These are phyloP conservation scores for Acanthamoeba culbertsoni DNA, from an alignment of 208 protist genomes.

Conservation along the genomic window DNA sequence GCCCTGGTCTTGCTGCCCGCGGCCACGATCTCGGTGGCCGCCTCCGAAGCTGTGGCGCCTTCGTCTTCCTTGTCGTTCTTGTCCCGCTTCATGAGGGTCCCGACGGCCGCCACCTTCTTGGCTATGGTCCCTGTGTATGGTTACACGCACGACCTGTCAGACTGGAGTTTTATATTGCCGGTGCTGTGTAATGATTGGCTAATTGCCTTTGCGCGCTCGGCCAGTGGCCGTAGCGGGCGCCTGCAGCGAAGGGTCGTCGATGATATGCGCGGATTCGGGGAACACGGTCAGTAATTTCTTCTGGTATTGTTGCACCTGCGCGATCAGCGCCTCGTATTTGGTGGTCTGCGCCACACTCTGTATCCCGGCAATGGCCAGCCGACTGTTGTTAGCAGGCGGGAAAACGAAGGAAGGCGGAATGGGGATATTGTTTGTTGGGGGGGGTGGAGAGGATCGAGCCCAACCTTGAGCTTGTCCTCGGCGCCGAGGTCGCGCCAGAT, in stretches of 20 bases:
- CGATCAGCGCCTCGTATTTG: constrained; percentile 1
- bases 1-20: neutral
- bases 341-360: constrained; percentile 5
- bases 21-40: too few species aligned
- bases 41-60: neutral
- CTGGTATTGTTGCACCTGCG: constrained; percentile 18
- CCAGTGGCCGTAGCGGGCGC: neutral
- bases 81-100: neutral
- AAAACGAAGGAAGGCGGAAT: neutral
- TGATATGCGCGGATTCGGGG: neutral
- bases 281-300: constrained; percentile 17
- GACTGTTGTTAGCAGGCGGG: neutral
- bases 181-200: neutral
- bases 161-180: too few species aligned
- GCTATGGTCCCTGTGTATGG: neutral
- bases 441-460: neutral
- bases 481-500: constrained; percentile 32
- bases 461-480: constrained; percentile 23
- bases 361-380: neutral
- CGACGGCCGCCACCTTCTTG: constrained; percentile 3
- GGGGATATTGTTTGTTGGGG: neutral
- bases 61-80: neutral
- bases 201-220: neutral
- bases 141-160: neutral
- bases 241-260: neutral